These are phyloP conservation scores for Geranium rotundifolium DNA, from an alignment of 345 rosid genomes.

Conservation along the genomic window DNA sequence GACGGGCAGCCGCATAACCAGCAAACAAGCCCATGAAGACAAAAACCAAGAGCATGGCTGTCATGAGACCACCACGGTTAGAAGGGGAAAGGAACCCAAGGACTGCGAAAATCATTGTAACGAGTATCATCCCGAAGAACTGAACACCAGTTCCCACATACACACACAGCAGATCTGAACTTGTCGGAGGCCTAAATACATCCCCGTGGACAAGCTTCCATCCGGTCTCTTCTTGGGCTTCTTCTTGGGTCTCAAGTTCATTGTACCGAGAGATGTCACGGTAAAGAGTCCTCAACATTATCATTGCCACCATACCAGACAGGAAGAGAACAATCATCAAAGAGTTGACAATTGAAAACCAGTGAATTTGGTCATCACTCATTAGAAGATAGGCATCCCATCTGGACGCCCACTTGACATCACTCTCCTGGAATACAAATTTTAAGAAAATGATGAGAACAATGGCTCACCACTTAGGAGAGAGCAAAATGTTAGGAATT, in stretches of 20 bases:
- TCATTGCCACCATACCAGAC: constrained; percentile 33
- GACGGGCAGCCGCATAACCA: constrained; percentile 27
- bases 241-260: constrained; percentile 31
- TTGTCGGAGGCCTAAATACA: constrained; percentile 27
- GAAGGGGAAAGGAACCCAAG: constrained; percentile 31
- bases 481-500: no score
- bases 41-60: constrained; percentile 29
- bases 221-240: constrained; percentile 31
- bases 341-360: constrained; percentile 29
- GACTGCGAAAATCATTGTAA: constrained; percentile 26
- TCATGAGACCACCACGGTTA: constrained; percentile 28
- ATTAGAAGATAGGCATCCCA: constrained; percentile 35
- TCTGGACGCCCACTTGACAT: constrained; percentile 33
- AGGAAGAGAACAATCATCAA: constrained; percentile 29
- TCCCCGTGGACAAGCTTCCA: constrained; percentile 33
- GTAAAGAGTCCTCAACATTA: constrained; percentile 28
- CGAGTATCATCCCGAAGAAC: constrained; percentile 26
- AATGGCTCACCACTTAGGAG: no score
- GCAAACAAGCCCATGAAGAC: constrained; percentile 27
- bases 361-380: constrained; percentile 34
- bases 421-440: constrained; percentile 18
- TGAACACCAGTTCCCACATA: constrained; percentile 27
- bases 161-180: constrained; percentile 21
- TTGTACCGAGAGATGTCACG: constrained; percentile 24
- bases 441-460: no score